phyloP scores from a whole-genome alignment of 139 green algal species.

The Zygnema circumcarinatum region DNA sequence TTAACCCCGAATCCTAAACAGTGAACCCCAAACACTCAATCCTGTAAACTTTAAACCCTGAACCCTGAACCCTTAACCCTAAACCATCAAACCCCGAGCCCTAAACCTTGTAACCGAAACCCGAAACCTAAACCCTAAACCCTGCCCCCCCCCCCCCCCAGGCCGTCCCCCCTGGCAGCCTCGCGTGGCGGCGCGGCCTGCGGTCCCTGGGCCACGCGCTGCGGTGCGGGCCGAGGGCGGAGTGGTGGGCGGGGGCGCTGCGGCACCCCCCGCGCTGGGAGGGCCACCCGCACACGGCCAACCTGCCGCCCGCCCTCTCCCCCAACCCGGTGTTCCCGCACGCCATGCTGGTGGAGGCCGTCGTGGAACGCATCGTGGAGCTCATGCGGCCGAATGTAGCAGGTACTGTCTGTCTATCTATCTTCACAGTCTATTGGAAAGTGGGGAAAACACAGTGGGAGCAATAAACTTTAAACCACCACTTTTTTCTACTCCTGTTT shows the following conservation, averaged over 20 bases:
- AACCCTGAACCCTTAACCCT: neutral
- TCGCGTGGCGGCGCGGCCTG: conserved; percentile 19
- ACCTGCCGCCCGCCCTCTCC: neutral
- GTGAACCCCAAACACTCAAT: neutral
- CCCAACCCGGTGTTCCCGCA: conserved; percentile 20
- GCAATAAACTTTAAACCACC: neutral
- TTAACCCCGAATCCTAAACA: neutral
- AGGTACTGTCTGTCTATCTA: neutral
- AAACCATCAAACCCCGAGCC: neutral
- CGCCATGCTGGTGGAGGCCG: conserved; percentile 23
- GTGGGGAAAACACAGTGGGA: neutral
- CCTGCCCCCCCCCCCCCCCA: neutral
- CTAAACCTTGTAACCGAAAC: neutral
- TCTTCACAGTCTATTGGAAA: neutral
- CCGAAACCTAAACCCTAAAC: neutral
- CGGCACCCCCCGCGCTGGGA: neutral
- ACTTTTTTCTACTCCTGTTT: neutral
- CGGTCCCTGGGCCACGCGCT: conserved; percentile 14
- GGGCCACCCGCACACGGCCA: neutral
- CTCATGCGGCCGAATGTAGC: conserved; percentile 4
- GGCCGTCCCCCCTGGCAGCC: conserved; percentile 14
- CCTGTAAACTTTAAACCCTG: neutral
- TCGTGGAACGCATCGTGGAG: conserved; percentile 39
- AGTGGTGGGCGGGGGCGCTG: conserved; percentile 24
- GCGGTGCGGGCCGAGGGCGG: neutral